Evolutionary conservation across 169 alveolate species (phyloP).

Genomic region (Besnoitia besnoiti): DNA sequence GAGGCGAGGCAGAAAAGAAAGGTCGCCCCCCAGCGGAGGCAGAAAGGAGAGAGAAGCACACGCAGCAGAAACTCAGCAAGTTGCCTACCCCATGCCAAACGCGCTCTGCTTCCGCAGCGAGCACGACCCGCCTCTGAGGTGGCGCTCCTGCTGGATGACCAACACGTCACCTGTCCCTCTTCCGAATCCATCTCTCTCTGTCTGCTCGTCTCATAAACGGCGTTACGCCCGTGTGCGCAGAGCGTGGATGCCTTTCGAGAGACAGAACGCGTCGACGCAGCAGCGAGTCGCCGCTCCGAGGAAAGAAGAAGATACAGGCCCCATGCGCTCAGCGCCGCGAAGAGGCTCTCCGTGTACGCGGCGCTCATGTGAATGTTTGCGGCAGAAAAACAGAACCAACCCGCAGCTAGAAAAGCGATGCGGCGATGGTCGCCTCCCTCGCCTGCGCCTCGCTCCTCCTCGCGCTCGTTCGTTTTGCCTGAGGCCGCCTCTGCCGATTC

Average conservation of each 20-base stretch:
- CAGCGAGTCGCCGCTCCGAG: not conserved
- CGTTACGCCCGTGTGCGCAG: no score
- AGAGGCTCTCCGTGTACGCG: constrained; percentile 48
- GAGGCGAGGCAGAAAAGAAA: constrained; percentile 12
- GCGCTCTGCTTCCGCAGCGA: no score
- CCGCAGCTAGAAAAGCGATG: not conserved
- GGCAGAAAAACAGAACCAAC: constrained; percentile 31
- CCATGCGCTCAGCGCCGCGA: constrained; percentile 11
- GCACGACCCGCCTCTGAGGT: no score
- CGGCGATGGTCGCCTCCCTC: not conserved
- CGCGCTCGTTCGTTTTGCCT: no score
- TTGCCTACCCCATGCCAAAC: no score
- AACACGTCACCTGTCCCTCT: no score
- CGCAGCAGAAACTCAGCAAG: not conserved
- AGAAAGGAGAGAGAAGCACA: not conserved
- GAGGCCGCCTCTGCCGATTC: not conserved
- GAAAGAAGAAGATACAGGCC: constrained; percentile 22
- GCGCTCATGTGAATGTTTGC: constrained; percentile 54
- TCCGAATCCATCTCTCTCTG: no score
- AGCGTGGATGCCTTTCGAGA: no score
- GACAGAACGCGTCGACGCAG: not conserved
- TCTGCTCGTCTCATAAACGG: no score
- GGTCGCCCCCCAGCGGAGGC: constrained; percentile 3
- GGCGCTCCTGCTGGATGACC: no score
- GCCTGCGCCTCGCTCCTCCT: not conserved